Conservation (phyloP, 495 filamentous ascomycete genomes). For the Aspergillus cristatus region DNA sequence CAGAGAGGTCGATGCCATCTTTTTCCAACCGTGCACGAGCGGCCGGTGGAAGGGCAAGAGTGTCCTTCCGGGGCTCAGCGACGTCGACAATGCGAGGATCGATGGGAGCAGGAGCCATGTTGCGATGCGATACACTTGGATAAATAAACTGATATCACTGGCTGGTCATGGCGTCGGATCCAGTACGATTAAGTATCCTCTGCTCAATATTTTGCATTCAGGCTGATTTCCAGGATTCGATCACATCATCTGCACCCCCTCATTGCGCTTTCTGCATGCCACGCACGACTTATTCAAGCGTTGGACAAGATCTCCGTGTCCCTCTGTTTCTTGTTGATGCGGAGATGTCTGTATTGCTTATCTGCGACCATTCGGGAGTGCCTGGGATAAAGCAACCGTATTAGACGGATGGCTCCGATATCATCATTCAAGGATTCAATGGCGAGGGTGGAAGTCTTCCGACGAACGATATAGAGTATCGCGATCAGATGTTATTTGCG, state of each 20-base stretch:
- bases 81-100: conserved; percentile 51
- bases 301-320: background rate
- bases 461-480: background rate
- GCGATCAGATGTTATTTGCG: no score
- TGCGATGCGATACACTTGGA: conserved; percentile 5
- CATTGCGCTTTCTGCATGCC: conserved; percentile 13
- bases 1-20: conserved; percentile 53
- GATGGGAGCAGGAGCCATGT: conserved; percentile 43
- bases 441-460: conserved; percentile 1
- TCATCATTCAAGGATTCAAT: conserved; percentile 17
- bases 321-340: no score
- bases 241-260: conserved; percentile 27
- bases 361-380: conserved; percentile 5
- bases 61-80: conserved; percentile 51
- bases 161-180: no score
- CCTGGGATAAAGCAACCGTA: background rate
- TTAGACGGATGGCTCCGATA: background rate
- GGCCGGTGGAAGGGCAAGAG: conserved; percentile 44
- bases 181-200: background rate
- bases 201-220: conserved; percentile 13
- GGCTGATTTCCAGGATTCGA: conserved; percentile 20
- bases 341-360: conserved; percentile 1
- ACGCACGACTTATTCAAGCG: background rate
- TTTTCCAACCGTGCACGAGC: conserved; percentile 50
- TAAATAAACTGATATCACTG: no score